phyloP scores from a whole-genome alignment of 768 basidiomycete species.

The Auriculariales sp. region DNA sequence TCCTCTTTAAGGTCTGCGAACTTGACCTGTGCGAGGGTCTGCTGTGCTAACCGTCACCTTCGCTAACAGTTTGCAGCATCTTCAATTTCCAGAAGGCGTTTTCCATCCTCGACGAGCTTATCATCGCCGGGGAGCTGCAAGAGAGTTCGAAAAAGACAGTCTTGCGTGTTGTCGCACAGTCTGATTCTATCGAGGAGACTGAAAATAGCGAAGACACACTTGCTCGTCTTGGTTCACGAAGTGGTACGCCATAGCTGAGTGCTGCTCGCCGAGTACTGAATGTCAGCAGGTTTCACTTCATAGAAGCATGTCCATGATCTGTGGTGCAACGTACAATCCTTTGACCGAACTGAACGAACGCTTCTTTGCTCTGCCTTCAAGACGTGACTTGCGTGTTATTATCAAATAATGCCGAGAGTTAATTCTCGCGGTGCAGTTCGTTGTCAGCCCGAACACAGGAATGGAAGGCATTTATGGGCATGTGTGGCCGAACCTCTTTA shows the following conservation, averaged over 20 bases:
- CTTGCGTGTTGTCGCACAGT: constrained; percentile 62
- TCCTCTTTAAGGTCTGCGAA: constrained; percentile 61
- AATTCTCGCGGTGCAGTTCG: no score
- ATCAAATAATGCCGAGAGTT: no score
- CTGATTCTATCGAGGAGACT: constrained; percentile 73
- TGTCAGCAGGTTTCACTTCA: neutral
- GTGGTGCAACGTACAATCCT: no score
- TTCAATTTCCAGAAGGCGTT: constrained; percentile 98
- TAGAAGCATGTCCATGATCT: no score
- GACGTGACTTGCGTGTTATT: no score
- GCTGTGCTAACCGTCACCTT: neutral
- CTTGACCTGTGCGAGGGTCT: constrained; percentile 65
- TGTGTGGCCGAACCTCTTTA: no score
- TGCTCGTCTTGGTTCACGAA: constrained; percentile 56
- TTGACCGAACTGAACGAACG: no score
- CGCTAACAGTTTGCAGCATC: constrained; percentile 35
- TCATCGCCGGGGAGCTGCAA: constrained; percentile 87
- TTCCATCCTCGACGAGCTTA: constrained; percentile 85
- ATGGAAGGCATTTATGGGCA: no score
- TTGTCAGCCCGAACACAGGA: no score
- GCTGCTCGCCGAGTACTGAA: neutral
- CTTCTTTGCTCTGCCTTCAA: no score
- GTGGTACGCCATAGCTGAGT: neutral
- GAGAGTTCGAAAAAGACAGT: constrained; percentile 74
- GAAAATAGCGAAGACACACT: constrained; percentile 73